These are phyloP conservation scores for Trypanosoma mega DNA, from an alignment of 208 protist species.

Conservation along the genomic window DNA sequence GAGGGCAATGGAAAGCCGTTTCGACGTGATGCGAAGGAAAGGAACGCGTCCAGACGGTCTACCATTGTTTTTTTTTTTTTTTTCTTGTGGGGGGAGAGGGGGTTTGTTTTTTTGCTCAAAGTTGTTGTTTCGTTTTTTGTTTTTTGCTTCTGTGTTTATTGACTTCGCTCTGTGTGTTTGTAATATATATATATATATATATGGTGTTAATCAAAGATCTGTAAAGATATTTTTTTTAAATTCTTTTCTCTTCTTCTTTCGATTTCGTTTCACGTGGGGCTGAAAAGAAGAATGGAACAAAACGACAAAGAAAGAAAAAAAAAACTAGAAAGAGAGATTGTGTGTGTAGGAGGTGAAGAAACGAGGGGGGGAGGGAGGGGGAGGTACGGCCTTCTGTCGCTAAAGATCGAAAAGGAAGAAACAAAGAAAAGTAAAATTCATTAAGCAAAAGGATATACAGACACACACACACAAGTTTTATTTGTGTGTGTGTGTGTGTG, in stretches of 20 bases:
- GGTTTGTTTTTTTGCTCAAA: background rate
- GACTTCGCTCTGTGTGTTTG: background rate
- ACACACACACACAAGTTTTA: too few relatives aligned
- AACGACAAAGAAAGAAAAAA: conserved; percentile 3
- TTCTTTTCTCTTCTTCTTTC: conserved; percentile 6
- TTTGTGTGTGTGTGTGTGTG: too few relatives aligned
- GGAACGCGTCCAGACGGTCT: conserved; percentile 18
- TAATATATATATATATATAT: background rate
- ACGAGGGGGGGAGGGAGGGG: too few relatives aligned
- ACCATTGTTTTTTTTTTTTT: conserved; percentile 5
- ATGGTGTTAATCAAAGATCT: too few relatives aligned
- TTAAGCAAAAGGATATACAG: conserved; percentile 5
- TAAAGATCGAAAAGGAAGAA: background rate
- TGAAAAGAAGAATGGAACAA: conserved; percentile 18
- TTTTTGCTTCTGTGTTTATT: background rate
- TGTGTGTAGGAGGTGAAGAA: too few relatives aligned
- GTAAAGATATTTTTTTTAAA: too few relatives aligned
- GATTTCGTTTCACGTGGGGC: conserved; percentile 2
- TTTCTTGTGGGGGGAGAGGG: background rate
- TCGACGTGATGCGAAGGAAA: background rate
- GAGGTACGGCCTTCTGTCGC: too few relatives aligned
- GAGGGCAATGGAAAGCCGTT: too few relatives aligned
- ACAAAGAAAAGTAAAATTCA: conserved; percentile 5
- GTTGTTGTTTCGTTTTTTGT: background rate
- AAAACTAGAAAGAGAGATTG: conserved; percentile 15